A percentile compares a stretch with the other conserved stretches of the same genome.
Conservation (phyloP, 495 filamentous ascomycete genomes). For the Evernia prunastri region DNA sequence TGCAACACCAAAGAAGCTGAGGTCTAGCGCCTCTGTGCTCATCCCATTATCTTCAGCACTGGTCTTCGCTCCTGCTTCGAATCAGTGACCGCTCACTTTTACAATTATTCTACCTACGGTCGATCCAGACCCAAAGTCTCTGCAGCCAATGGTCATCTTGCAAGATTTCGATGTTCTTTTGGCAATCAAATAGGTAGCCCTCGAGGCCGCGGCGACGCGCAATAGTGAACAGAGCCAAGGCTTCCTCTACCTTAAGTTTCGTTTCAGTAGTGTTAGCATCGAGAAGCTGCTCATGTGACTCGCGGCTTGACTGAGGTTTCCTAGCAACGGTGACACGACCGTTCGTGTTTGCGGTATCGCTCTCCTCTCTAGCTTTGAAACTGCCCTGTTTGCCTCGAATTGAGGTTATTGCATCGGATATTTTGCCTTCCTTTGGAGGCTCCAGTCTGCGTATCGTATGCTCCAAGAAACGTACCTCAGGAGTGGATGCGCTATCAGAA, state of each 20-base stretch:
- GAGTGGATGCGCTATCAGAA: neutral
- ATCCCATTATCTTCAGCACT: slow-evolving; percentile 63
- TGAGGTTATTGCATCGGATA: neutral
- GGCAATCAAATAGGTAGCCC: slow-evolving; percentile 73
- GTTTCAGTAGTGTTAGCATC: slow-evolving; percentile 29
- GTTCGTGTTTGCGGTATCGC: neutral
- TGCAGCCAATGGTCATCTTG: slow-evolving; percentile 67
- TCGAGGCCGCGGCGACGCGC: slow-evolving; percentile 53
- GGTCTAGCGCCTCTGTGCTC: slow-evolving; percentile 65
- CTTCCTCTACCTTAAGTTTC: slow-evolving; percentile 36
- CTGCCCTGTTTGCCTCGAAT: neutral
- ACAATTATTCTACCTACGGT: slow-evolving; percentile 43
- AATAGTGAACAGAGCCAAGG: slow-evolving; percentile 40
- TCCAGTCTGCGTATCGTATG: neutral
- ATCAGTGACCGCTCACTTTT: slow-evolving; percentile 23
- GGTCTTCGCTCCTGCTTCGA: slow-evolving; percentile 52
- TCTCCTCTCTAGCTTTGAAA: neutral
- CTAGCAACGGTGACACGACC: neutral
- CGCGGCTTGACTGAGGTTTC: slow-evolving; percentile 37
- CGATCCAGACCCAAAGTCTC: slow-evolving; percentile 71
- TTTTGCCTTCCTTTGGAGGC: neutral
- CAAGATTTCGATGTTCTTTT: slow-evolving; percentile 59
- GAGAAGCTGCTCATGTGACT: slow-evolving; percentile 37
- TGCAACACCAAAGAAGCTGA: slow-evolving; percentile 79
- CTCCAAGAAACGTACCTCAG: slow-evolving; percentile 7